Evolutionary conservation across 495 filamentous ascomycete genomes (phyloP).

Genomic region (Daldinia grandis): DNA sequence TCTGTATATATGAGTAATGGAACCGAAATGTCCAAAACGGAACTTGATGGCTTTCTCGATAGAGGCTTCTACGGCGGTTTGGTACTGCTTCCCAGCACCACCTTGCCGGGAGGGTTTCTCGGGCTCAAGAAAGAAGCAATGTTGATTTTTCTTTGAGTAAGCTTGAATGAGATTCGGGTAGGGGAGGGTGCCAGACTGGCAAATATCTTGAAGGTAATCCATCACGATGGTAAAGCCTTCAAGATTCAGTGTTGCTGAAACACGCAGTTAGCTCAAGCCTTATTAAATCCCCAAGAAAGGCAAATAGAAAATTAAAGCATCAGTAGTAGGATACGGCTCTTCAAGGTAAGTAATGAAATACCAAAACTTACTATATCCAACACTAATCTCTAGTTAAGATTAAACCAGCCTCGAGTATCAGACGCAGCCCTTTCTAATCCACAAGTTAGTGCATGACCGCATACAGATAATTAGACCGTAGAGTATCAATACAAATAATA

Average conservation of each 20-base stretch:
- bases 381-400: background rate
- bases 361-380: background rate
- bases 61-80: background rate
- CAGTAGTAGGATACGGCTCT: background rate
- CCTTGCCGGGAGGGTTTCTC: background rate
- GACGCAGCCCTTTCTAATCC: background rate
- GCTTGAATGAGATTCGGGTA: slow-evolving; percentile 14
- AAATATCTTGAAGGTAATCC: slow-evolving; percentile 17
- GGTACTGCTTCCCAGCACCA: background rate
- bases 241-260: background rate
- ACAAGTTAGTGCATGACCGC: background rate
- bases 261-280: background rate
- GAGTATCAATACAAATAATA: background rate
- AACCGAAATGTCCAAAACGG: slow-evolving; percentile 11
- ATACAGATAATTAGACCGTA: background rate
- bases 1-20: background rate
- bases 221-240: slow-evolving; percentile 4
- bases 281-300: background rate
- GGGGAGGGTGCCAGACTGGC: background rate
- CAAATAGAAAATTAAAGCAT: background rate
- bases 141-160: background rate
- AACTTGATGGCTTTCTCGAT: background rate
- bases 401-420: background rate
- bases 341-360: background rate
- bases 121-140: slow-evolving; percentile 14